These are phyloP conservation scores for Panaeolus papilionaceus DNA, from an alignment of 768 basidiomycete genomes.

Conservation along the genomic window DNA sequence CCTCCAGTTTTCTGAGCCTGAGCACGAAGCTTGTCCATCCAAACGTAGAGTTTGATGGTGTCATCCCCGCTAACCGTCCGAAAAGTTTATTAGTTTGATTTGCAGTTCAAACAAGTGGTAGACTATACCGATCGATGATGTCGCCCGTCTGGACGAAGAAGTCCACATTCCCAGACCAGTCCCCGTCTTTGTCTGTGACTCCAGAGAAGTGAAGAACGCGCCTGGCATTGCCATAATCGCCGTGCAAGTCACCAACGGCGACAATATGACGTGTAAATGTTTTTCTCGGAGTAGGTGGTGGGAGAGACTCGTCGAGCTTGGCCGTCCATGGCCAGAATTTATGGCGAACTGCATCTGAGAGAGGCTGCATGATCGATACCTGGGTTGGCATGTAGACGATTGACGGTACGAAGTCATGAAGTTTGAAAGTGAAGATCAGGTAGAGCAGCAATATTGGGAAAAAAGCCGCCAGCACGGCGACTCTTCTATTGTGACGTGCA, in stretches of 20 bases:
- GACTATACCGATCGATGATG: conserved; percentile 83
- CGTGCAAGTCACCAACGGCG: conserved; percentile 93
- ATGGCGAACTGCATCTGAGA: conserved; percentile 30
- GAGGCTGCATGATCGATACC: conserved; percentile 26
- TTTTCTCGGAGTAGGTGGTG: conserved; percentile 23
- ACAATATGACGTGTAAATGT: conserved; percentile 67
- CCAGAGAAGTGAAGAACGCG: conserved; percentile 81
- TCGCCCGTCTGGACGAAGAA: conserved; percentile 96
- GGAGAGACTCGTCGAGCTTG: conserved; percentile 16
- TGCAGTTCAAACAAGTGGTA: not conserved
- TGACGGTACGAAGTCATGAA: conserved; percentile 28
- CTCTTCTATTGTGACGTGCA: conserved; percentile 28
- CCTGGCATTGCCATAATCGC: conserved; percentile 82
- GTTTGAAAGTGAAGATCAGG: conserved; percentile 30
- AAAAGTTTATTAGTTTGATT: not conserved
- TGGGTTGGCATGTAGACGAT: conserved; percentile 33
- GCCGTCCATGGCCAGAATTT: conserved; percentile 31
- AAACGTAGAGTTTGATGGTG: conserved; percentile 82
- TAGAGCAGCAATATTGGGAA: conserved; percentile 30
- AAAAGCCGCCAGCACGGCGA: conserved; percentile 30
- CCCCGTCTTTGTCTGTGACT: conserved; percentile 71
- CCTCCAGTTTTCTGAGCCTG: conserved; percentile 78
- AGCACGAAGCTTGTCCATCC: conserved; percentile 83
- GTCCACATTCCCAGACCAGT: conserved; percentile 86
- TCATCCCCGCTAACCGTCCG: conserved; percentile 73